phyloP scores from a whole-genome alignment of 495 filamentous ascomycete species.

The Hypoxylon perforatum region DNA sequence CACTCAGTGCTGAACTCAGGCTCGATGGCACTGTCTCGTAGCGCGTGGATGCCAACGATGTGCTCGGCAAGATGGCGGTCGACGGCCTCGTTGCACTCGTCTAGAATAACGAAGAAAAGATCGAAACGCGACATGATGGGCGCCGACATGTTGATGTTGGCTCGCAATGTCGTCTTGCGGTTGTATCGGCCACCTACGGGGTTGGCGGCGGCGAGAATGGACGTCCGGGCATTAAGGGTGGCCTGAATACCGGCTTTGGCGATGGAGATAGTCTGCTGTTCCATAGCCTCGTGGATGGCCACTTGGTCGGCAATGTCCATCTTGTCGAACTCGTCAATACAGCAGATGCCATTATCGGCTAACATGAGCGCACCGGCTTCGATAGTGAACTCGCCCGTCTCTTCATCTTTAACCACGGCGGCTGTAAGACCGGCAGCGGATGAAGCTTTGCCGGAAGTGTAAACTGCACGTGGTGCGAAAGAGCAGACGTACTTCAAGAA shows the following conservation, averaged over 20 bases:
- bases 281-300: conserved; percentile 99
- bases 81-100: conserved; percentile 92
- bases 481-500: conserved; percentile 98
- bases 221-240: conserved; percentile 93
- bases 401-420: conserved; percentile 96
- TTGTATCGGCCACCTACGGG: conserved; percentile 97
- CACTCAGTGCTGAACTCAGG: conserved; percentile 97
- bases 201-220: conserved; percentile 95
- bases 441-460: conserved; percentile 97
- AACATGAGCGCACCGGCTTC: conserved; percentile 99
- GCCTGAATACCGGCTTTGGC: conserved; percentile 99
- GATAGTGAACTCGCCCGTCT: conserved; percentile 98
- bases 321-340: conserved; percentile 99
- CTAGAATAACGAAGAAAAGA: conserved; percentile 97
- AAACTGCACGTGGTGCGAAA: conserved; percentile 94
- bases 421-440: conserved; percentile 97
- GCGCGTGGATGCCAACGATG: conserved; percentile 93
- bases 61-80: conserved; percentile 93
- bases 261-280: conserved; percentile 99
- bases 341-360: conserved; percentile 95
- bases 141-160: conserved; percentile 97
- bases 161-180: conserved; percentile 89
- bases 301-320: conserved; percentile 99
- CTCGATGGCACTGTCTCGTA: conserved; percentile 87
- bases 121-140: conserved; percentile 99